phyloP scores from a whole-genome alignment of 2,329 filamentous ascomycete genomes.

The Colletotrichum cuscutae region DNA sequence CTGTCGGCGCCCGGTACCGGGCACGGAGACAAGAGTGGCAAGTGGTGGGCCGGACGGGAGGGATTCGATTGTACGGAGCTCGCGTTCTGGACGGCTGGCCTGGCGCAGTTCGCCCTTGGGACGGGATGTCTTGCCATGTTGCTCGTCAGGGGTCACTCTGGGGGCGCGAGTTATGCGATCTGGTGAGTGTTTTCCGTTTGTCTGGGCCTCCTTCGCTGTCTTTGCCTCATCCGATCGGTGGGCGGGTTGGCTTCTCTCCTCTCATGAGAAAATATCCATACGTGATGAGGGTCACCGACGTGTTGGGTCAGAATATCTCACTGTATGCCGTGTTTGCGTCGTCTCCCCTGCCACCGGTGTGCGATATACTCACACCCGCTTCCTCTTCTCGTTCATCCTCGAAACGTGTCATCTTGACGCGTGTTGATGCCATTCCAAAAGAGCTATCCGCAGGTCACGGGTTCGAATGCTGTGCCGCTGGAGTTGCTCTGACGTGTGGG shows the following conservation, averaged over 20 bases:
- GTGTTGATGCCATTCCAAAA: not conserved
- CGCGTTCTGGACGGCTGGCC: constrained; percentile 58
- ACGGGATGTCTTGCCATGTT: constrained; percentile 54
- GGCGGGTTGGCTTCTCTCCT: not conserved
- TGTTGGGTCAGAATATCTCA: not conserved
- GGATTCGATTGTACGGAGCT: constrained; percentile 49
- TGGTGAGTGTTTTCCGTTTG: constrained; percentile 51
- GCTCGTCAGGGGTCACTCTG: constrained; percentile 56
- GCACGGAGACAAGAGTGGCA: constrained; percentile 42
- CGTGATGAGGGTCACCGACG: not conserved
- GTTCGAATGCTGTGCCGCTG: not conserved
- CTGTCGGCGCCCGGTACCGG: constrained; percentile 52
- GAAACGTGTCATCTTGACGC: not conserved
- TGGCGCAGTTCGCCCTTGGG: constrained; percentile 37
- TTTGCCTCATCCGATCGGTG: not conserved
- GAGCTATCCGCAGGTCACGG: not conserved
- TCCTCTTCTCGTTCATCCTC: not conserved
- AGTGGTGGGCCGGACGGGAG: not conserved
- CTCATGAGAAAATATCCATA: not conserved
- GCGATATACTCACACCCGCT: not conserved
- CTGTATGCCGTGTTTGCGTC: not conserved
- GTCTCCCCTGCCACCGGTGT: not conserved
- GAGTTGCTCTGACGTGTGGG: not conserved
- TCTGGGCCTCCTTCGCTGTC: not conserved
- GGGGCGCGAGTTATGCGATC: constrained; percentile 58